A percentile compares a stretch with the other conserved stretches of the same genome.
phyloP scores from a whole-genome alignment of 2,329 filamentous ascomycete species.

The Cercospora brassicicola region DNA sequence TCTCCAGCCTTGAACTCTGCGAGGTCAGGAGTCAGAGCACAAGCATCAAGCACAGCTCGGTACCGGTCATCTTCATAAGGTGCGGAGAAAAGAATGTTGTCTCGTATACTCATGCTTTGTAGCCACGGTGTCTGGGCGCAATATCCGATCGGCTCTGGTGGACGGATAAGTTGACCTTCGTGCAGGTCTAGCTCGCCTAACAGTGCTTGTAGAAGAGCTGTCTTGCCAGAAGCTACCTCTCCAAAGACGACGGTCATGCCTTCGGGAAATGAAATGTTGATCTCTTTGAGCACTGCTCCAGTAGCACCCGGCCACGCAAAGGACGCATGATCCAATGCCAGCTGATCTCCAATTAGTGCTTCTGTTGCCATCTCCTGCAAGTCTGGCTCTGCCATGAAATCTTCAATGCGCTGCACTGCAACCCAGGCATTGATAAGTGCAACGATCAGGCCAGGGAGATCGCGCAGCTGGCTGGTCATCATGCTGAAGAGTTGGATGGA shows the following conservation, averaged over 20 bases:
- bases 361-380: conserved; percentile 51
- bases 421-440: conserved; percentile 79
- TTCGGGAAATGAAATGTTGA: conserved; percentile 55
- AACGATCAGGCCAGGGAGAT: conserved; percentile 73
- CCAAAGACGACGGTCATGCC: conserved; percentile 63
- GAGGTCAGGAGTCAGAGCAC: conserved; percentile 62
- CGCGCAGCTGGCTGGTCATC: conserved; percentile 70
- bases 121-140: conserved; percentile 68
- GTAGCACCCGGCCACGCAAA: conserved; percentile 77
- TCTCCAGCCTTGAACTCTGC: conserved; percentile 64
- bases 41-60: conserved; percentile 66
- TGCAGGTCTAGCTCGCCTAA: conserved; percentile 60
- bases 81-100: conserved; percentile 66
- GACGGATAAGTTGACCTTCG: conserved; percentile 52
- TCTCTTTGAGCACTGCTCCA: conserved; percentile 55
- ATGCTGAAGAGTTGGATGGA: conserved; percentile 78
- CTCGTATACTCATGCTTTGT: conserved; percentile 67
- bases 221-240: conserved; percentile 66
- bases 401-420: conserved; percentile 76
- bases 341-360: conserved; percentile 36
- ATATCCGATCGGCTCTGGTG: conserved; percentile 61
- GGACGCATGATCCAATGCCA: conserved; percentile 62
- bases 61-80: conserved; percentile 69
- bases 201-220: conserved; percentile 59
- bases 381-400: conserved; percentile 83